Evolutionary conservation across 441 rosid genomes (phyloP).

Genomic region (Erodium texanum): DNA sequence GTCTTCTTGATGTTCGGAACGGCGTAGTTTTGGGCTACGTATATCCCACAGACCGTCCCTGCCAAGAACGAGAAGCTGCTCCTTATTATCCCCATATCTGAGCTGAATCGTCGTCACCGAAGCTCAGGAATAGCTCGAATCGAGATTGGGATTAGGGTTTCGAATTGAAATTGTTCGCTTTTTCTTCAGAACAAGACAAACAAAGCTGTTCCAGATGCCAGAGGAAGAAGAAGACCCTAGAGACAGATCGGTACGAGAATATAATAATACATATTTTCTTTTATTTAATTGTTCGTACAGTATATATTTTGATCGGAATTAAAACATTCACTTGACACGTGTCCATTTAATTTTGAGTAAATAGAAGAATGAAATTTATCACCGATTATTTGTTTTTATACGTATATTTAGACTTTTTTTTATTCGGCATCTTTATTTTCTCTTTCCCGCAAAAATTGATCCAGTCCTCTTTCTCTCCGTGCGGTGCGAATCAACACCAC

Average conservation of each 20-base stretch:
- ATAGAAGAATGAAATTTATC: too few relatives aligned
- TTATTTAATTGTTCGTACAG: too few relatives aligned
- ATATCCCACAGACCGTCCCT: conserved; percentile 61
- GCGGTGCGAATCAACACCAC: conserved; percentile 13
- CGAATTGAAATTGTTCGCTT: background rate
- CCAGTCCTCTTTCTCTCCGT: conserved; percentile 17
- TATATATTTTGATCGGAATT: too few relatives aligned
- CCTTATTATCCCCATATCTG: conserved; percentile 56
- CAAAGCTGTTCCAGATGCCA: background rate
- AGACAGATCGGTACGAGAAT: background rate
- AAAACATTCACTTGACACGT: too few relatives aligned
- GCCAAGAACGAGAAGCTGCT: conserved; percentile 55
- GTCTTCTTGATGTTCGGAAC: conserved; percentile 72
- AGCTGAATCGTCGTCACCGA: too few relatives aligned
- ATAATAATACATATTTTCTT: too few relatives aligned
- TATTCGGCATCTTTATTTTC: background rate
- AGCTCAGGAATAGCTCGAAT: background rate
- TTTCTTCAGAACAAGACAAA: background rate
- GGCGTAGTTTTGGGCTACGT: conserved; percentile 80
- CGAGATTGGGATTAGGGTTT: background rate
- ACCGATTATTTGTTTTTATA: background rate
- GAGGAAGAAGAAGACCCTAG: background rate
- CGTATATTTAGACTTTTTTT: background rate
- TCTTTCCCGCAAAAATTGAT: conserved; percentile 35
- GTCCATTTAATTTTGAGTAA: too few relatives aligned